Conservation (phyloP, 2,329 filamentous ascomycete genomes). For the Talaromyces pinophilus region DNA sequence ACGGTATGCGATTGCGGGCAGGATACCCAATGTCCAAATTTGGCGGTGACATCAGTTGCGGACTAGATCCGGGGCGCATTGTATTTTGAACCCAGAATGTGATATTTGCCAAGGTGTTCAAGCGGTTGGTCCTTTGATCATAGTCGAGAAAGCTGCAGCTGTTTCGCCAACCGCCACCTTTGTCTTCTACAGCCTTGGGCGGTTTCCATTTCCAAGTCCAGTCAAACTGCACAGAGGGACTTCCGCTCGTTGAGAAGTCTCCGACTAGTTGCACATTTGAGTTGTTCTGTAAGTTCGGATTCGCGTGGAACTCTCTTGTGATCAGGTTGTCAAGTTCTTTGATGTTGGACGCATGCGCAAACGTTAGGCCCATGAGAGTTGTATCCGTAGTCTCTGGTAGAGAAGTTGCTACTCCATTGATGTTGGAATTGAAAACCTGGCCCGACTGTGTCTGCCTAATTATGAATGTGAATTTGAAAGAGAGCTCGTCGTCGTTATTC, state of each 20-base stretch:
- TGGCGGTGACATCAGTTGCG: constrained; percentile 65
- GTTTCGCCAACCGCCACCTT: constrained; percentile 90
- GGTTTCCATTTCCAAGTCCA: constrained; percentile 98
- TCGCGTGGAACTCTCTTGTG: constrained; percentile 92
- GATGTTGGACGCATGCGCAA: constrained; percentile 80
- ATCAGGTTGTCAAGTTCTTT: constrained; percentile 91
- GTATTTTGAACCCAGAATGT: constrained; percentile 90
- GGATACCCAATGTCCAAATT: constrained; percentile 67
- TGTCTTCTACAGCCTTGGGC: constrained; percentile 77
- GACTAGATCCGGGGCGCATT: constrained; percentile 44
- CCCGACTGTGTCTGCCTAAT: constrained; percentile 59
- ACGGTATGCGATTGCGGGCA: constrained; percentile 80
- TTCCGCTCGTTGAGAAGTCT: constrained; percentile 83
- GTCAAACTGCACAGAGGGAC: constrained; percentile 79
- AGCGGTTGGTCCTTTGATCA: constrained; percentile 83
- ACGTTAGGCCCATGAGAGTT: constrained; percentile 83
- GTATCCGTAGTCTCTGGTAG: constrained; percentile 64
- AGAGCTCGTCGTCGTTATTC: constrained; percentile 85
- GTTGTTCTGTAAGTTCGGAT: constrained; percentile 97
- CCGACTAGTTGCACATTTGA: constrained; percentile 94
- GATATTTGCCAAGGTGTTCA: constrained; percentile 88
- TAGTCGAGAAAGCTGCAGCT: constrained; percentile 98
- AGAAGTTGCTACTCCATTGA: constrained; percentile 54
- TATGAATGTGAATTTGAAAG: constrained; percentile 90
- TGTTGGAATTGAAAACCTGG: constrained; percentile 53